Base-by-base conservation (phyloP, 495 filamentous ascomycete species). In the Immersiella caudata region DNA sequence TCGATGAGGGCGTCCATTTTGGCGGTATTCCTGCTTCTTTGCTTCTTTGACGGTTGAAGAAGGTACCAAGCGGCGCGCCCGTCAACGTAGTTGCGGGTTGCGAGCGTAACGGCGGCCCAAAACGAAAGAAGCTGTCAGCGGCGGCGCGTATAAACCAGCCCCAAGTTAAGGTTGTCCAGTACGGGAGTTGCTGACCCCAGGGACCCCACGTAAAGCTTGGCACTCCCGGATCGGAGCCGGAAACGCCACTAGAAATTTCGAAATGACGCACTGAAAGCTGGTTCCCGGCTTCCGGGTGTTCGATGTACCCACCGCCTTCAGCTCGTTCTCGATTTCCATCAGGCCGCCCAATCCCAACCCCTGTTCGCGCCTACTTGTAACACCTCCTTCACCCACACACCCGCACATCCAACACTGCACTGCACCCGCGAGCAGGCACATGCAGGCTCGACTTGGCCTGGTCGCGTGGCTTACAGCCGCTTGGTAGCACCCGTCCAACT, bases 1-100 rank as follows among this genome's bases (percentile, higher is more conserved):
- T 97, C 93, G 71, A 98, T 95, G 58, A 93, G 87, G 9, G 90
- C 79, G 74, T 99, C 95, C 95, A 99, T 98, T 68, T 72, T 79
- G 71, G 59, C 21, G 21, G 29, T 33, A 33, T 33, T 33, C 29
- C 8, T 3, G 29, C 29, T 33, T 33, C 29, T 33, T 33, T 33
- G 29, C 4, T 33, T 3, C 8, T 33, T 3, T 33, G 29, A 8
- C 3, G 8, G 29, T 33, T 8, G 29, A 33, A 33, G 29, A 33
- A 8, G 29, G 8, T 3, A 33, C 29, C 29, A 33, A 33, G 29
- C 8, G 3, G 29, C 29, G 29, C 8, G 29, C 29, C 29, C 29
- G 29, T 33, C 29, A n/a, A 33, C 29, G 29, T 8, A 33, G 29
- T 33, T 33, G 29, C 29, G 29, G 29, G 46, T 22, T 33, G 29